These are phyloP conservation scores for Stephania japonica DNA, from an alignment of 164 flowering plant species.

Conservation along the genomic window DNA sequence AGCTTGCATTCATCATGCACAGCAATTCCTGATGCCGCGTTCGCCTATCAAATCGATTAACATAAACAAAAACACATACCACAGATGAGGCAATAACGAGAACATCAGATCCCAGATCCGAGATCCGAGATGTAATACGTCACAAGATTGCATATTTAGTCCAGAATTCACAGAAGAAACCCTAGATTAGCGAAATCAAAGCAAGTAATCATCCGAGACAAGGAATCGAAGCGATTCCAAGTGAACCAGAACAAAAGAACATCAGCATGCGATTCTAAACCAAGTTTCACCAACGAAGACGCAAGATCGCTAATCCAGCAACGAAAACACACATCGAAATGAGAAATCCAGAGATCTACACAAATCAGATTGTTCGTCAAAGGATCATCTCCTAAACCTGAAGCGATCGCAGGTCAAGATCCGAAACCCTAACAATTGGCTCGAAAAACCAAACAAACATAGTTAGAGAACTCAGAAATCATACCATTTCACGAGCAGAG, in stretches of 20 bases:
- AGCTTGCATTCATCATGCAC: slow-evolving; percentile 73
- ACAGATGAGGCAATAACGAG: neutral
- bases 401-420: slow-evolving; percentile 6
- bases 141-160: neutral
- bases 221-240: slow-evolving; percentile 1
- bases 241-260: neutral
- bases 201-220: neutral
- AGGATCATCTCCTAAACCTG: neutral
- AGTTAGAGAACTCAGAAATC: neutral
- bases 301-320: neutral
- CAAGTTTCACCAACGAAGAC: slow-evolving; percentile 5
- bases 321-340: neutral
- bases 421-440: neutral
- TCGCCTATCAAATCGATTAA: slow-evolving; percentile 36
- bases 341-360: neutral
- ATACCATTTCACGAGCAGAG: slow-evolving; percentile 21
- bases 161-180: neutral
- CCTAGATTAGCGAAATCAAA: neutral
- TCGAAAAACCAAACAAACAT: neutral
- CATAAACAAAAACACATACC: neutral
- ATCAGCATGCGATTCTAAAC: neutral
- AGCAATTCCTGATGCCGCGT: slow-evolving; percentile 66
- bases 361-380: slow-evolving; percentile 3
- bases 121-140: neutral
- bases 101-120: neutral